Conservation (phyloP, 2,329 filamentous ascomycete species). For the Paecilomyces niveus region DNA sequence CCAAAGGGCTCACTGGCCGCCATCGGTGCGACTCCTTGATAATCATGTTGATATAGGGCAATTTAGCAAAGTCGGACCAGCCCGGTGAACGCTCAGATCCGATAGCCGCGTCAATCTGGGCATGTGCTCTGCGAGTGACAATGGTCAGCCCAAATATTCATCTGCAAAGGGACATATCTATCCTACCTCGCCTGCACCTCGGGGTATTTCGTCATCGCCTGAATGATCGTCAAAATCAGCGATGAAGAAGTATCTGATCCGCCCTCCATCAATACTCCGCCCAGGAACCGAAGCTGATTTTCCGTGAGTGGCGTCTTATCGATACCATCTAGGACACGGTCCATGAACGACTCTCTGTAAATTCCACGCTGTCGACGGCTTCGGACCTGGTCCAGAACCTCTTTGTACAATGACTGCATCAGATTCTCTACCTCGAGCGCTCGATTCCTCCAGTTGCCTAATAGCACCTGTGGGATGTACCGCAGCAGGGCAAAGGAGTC, state of each 20-base stretch:
- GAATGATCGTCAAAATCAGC: constrained; percentile 26
- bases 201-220: constrained; percentile 48
- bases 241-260: constrained; percentile 32
- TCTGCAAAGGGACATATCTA: constrained; percentile 40
- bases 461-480: constrained; percentile 34
- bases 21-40: constrained; percentile 53
- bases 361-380: constrained; percentile 20
- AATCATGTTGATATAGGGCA: constrained; percentile 49
- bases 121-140: constrained; percentile 37
- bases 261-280: constrained; percentile 35
- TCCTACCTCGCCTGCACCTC: constrained; percentile 42
- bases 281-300: constrained; percentile 37
- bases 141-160: constrained; percentile 27
- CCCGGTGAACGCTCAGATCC: constrained; percentile 41
- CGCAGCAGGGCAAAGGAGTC: constrained; percentile 42
- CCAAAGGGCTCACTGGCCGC: constrained; percentile 48
- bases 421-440: constrained; percentile 34
- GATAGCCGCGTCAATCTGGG: constrained; percentile 45
- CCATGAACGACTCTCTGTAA: constrained; percentile 29
- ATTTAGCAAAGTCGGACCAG: constrained; percentile 40
- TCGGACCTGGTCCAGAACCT: constrained; percentile 27
- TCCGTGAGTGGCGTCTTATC: constrained; percentile 27
- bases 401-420: constrained; percentile 39
- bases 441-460: constrained; percentile 34
- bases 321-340: constrained; percentile 38